These are phyloP conservation scores for Didymella arachidicola DNA, from an alignment of 2,329 filamentous ascomycete species.

Conservation along the genomic window DNA sequence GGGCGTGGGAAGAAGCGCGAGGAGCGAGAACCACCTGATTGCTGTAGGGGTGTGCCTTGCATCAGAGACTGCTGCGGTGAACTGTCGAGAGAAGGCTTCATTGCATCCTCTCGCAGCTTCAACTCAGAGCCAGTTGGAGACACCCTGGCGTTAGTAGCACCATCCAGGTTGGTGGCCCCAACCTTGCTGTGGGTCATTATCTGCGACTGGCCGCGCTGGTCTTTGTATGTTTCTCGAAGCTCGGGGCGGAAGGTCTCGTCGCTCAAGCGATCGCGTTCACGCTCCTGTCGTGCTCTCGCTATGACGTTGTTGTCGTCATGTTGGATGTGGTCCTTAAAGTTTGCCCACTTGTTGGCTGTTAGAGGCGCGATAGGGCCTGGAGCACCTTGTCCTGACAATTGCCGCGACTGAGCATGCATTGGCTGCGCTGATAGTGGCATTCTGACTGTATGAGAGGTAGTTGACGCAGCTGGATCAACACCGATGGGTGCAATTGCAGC, in stretches of 20 bases:
- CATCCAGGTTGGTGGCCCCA: constrained; percentile 25
- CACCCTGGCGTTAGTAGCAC: constrained; percentile 21
- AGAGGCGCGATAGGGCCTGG: constrained; percentile 43
- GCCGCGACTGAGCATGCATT: constrained; percentile 25
- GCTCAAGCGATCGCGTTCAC: constrained; percentile 33
- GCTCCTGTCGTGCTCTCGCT: constrained; percentile 38
- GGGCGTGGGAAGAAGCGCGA: constrained; percentile 51
- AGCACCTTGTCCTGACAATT: constrained; percentile 26
- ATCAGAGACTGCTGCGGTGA: constrained; percentile 30
- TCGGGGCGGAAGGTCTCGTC: constrained; percentile 43
- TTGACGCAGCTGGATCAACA: constrained; percentile 26
- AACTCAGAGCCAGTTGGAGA: constrained; percentile 25
- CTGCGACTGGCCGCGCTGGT: constrained; percentile 41
- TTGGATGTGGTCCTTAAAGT: constrained; percentile 42
- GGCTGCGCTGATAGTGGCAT: constrained; percentile 20
- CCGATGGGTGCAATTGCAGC: constrained; percentile 36
- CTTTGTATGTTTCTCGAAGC: constrained; percentile 44
- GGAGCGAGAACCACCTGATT: constrained; percentile 39
- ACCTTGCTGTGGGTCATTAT: constrained; percentile 40
- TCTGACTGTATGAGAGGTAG: constrained; percentile 27
- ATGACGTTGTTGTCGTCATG: constrained; percentile 39
- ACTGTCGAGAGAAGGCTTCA: constrained; percentile 35
- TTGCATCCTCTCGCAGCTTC: constrained; percentile 40
- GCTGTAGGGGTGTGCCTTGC: constrained; percentile 37
- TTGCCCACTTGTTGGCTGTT: constrained; percentile 43